A percentile compares a stretch with the other conserved stretches of the same genome.
Conservation (phyloP, 73 alveolate species). For the Uronychia binucleata region DNA sequence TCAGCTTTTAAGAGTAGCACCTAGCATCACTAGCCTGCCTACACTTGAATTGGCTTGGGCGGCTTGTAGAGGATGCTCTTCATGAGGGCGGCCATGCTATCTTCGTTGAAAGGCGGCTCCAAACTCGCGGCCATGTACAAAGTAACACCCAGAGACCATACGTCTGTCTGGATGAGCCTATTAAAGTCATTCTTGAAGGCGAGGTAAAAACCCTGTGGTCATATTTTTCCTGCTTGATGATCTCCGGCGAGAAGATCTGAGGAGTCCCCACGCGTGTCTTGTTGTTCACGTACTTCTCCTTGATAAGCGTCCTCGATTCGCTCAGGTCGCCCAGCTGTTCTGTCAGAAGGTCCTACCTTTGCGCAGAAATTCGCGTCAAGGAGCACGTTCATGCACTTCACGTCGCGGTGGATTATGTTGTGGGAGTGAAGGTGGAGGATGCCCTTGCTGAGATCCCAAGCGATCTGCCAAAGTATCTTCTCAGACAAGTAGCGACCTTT, state of each 20-base stretch:
- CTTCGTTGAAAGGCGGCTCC: conserved; percentile 45
- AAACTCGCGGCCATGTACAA: conserved; percentile 28
- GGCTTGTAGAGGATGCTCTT: conserved; percentile 35
- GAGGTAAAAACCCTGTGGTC: conserved; percentile 14
- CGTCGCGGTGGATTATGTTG: conserved; percentile 41
- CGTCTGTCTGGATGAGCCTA: conserved; percentile 16
- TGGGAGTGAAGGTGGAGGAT: conserved; percentile 40
- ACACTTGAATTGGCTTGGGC: conserved; percentile 32
- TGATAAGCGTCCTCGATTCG: conserved; percentile 18
- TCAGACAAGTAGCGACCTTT: conserved; percentile 44
- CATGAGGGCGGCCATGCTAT: conserved; percentile 15
- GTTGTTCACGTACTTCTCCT: conserved; percentile 19
- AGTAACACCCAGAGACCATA: conserved; percentile 48
- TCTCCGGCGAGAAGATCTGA: conserved; percentile 31
- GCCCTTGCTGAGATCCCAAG: conserved; percentile 47
- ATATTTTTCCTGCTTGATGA: conserved; percentile 33
- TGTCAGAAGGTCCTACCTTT: background rate
- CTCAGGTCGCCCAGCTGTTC: conserved; percentile 46
- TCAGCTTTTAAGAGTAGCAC: conserved; percentile 17
- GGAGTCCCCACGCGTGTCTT: conserved; percentile 41
- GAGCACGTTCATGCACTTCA: conserved; percentile 40
- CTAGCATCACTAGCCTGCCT: background rate
- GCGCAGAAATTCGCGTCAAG: background rate
- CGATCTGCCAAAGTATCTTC: conserved; percentile 35
- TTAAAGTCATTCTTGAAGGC: background rate